phyloP scores from a whole-genome alignment of 768 basidiomycete species.

The Leccinum aurantiacum region DNA sequence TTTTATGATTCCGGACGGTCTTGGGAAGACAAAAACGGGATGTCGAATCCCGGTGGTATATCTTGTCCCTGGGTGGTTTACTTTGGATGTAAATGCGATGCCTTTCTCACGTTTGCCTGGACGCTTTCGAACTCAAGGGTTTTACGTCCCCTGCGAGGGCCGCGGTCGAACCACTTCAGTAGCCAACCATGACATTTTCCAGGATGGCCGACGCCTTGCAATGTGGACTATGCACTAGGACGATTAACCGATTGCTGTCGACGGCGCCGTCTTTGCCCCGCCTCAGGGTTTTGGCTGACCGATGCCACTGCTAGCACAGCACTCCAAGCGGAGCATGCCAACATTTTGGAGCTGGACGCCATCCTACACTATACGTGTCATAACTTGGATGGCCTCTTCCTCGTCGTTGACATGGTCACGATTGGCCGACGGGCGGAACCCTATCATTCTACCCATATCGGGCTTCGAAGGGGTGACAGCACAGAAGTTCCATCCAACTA shows the following conservation, averaged over 20 bases:
- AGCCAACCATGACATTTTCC: too few species aligned
- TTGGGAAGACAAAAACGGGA: not conserved
- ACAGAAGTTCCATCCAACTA: not conserved
- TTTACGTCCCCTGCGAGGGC: too few species aligned
- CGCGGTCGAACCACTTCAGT: too few species aligned
- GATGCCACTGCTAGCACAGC: not conserved
- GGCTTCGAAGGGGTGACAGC: not conserved
- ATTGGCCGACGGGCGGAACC: not conserved
- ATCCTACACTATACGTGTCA: not conserved
- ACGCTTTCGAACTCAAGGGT: not conserved
- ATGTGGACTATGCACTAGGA: not conserved
- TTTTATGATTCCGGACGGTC: not conserved
- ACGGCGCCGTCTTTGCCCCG: not conserved
- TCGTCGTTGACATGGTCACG: not conserved
- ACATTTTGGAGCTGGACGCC: not conserved
- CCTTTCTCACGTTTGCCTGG: not conserved
- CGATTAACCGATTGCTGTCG: not conserved
- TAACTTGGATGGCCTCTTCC: not conserved
- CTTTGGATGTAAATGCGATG: not conserved
- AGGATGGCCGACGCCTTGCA: too few species aligned
- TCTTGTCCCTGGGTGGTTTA: not conserved
- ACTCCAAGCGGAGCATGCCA: not conserved
- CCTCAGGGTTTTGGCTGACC: not conserved
- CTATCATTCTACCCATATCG: not conserved
- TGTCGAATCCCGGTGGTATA: not conserved